A percentile compares a stretch with the other conserved stretches of the same genome.
Conservation (phyloP, 371 early-diverging fungal genomes). For the Mortierella sp. region DNA sequence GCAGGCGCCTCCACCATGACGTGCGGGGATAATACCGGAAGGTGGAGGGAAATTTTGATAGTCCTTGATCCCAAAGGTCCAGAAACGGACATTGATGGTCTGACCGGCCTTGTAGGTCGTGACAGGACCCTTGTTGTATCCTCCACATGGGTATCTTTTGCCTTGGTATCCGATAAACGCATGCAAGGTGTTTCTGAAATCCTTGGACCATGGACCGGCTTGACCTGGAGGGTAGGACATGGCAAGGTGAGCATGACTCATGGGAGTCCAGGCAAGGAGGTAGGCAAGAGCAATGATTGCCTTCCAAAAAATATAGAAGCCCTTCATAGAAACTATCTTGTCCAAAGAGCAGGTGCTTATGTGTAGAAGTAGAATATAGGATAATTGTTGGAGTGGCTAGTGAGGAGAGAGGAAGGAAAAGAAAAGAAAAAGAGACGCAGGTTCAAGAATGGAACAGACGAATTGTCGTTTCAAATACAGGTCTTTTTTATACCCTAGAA, state of each 20-base stretch:
- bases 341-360: not conserved
- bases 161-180: conserved; percentile 43
- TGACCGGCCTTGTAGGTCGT: conserved; percentile 45
- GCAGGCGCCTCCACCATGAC: conserved; percentile 74
- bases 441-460: no score
- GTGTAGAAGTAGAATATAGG: not conserved
- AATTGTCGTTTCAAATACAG: no score
- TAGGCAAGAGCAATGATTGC: conserved; percentile 24
- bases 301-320: no score
- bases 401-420: no score
- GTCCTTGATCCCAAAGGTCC: conserved; percentile 28
- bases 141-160: conserved; percentile 47
- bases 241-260: conserved; percentile 30
- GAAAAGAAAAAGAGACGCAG: no score
- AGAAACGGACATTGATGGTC: conserved; percentile 43
- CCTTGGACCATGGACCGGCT: conserved; percentile 37
- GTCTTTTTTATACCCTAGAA: no score
- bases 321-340: no score
- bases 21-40: conserved; percentile 13
- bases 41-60: conserved; percentile 25
- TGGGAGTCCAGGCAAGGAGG: conserved; percentile 15
- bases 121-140: conserved; percentile 38
- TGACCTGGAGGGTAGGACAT: conserved; percentile 46
- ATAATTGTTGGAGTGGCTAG: not conserved
- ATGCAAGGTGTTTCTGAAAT: conserved; percentile 22